These are phyloP conservation scores for Excoecaria cochinchinensis DNA, from an alignment of 345 rosid species.

Conservation along the genomic window DNA sequence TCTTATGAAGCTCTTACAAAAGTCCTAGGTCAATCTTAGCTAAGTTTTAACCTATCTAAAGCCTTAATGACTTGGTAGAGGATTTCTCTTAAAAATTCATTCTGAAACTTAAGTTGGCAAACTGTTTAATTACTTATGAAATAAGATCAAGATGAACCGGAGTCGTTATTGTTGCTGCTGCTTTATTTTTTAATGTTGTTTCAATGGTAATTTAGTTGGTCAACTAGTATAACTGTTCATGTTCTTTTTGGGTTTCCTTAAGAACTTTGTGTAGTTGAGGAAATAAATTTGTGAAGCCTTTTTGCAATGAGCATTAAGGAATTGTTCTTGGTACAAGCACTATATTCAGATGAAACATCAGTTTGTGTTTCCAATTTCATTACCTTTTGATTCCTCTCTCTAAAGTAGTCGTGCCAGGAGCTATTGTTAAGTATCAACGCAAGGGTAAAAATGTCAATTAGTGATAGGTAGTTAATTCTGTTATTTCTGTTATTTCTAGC, in stretches of 20 bases:
- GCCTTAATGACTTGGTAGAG: neutral
- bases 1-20: neutral
- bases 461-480: too few species aligned
- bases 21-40: neutral
- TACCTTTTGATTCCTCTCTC: neutral
- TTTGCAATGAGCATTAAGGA: neutral
- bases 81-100: neutral
- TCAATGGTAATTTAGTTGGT: neutral
- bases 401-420: neutral
- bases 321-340: neutral
- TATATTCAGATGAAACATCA: neutral
- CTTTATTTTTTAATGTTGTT: too few species aligned
- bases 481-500: too few species aligned
- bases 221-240: neutral
- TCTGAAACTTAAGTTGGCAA: neutral
- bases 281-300: too few species aligned
- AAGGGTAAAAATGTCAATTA: too few species aligned
- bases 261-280: neutral
- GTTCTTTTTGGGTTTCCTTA: neutral
- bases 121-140: neutral
- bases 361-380: neutral
- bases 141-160: neutral
- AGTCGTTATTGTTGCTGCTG: too few species aligned
- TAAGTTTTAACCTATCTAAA: neutral
- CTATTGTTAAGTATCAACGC: too few species aligned